Evolutionary conservation across 2,329 filamentous ascomycete genomes (phyloP).

Genomic region (Aspergillus nomiae): DNA sequence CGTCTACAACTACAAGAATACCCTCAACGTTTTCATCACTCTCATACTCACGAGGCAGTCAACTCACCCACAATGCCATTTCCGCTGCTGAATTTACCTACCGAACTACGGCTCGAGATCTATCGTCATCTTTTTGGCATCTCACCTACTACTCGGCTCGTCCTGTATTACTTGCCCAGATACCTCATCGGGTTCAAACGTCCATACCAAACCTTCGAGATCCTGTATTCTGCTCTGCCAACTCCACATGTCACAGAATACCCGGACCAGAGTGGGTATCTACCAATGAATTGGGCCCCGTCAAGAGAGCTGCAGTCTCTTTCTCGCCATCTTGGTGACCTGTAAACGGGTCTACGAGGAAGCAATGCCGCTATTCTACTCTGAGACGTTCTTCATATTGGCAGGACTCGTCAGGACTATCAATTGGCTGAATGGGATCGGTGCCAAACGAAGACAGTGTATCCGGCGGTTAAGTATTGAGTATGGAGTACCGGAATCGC

Average conservation of each 20-base stretch:
- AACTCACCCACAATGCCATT: neutral
- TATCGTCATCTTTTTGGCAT: neutral
- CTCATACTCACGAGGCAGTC: neutral
- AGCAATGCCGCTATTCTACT: neutral
- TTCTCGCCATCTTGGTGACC: neutral
- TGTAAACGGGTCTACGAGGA: neutral
- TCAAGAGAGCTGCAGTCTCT: neutral
- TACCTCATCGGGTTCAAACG: no score
- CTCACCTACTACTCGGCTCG: no score
- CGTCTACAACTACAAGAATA: neutral
- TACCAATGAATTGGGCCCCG: no score
- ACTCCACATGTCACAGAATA: no score
- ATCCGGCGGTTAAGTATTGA: neutral
- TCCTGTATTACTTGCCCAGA: no score
- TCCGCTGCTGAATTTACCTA: neutral
- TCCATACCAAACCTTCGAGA: no score
- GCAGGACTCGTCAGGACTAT: neutral
- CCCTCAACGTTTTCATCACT: neutral
- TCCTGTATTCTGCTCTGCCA: no score
- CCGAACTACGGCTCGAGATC: neutral
- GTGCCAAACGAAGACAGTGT: neutral
- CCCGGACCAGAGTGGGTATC: no score
- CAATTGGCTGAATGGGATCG: neutral
- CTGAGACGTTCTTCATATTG: neutral
- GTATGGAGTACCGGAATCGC: neutral